phyloP scores from a whole-genome alignment of 768 basidiomycete species.

The Multifurca ochricompacta region DNA sequence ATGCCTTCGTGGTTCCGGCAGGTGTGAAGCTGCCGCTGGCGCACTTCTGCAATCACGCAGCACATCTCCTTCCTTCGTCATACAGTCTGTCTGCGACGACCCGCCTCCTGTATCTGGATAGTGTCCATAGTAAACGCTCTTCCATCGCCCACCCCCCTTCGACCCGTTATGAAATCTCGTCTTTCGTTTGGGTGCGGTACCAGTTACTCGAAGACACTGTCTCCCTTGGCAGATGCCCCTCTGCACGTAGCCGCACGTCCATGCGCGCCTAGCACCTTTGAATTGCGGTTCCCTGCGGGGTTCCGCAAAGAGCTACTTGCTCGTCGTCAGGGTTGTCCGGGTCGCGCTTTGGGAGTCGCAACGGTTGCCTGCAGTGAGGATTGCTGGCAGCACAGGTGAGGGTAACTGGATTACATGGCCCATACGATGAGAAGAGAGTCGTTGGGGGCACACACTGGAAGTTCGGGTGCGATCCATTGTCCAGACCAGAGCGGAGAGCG shows the following conservation, averaged over 20 bases:
- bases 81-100: slow-evolving; percentile 8
- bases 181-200: background rate
- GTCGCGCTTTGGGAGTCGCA: slow-evolving; percentile 7
- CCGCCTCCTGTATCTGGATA: slow-evolving; percentile 14
- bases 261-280: background rate
- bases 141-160: slow-evolving; percentile 5
- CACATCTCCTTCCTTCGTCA: background rate
- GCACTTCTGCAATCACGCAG: slow-evolving; percentile 4
- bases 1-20: background rate
- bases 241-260: slow-evolving; percentile 8
- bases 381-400: slow-evolving; percentile 7
- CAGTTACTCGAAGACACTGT: slow-evolving; percentile 1
- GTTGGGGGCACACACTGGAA: slow-evolving; percentile 1
- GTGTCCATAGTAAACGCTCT: background rate
- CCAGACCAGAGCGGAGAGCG: slow-evolving; percentile 16
- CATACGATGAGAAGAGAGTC: background rate
- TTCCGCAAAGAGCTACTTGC: slow-evolving; percentile 18
- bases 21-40: slow-evolving; percentile 10
- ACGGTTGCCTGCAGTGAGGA: slow-evolving; percentile 7
- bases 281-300: slow-evolving; percentile 11
- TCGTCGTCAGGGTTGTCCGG: slow-evolving; percentile 11
- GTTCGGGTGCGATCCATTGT: background rate
- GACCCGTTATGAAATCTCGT: background rate
- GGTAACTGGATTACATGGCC: background rate
- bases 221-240: background rate